Evolutionary conservation across 495 filamentous ascomycete genomes (phyloP).

Genomic region (Penicillium bovifimosum): DNA sequence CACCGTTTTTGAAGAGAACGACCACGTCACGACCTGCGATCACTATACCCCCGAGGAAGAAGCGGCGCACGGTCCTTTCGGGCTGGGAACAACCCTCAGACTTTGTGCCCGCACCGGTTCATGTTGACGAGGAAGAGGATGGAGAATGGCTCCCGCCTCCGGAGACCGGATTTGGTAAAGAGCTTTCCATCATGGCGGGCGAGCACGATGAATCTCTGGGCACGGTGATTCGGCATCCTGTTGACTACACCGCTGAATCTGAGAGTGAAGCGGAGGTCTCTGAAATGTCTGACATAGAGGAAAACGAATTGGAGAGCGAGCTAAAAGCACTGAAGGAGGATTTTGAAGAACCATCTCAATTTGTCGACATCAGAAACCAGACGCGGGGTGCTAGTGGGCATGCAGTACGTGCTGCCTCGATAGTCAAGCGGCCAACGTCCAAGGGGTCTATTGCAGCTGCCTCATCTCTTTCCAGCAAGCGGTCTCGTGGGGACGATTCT

Average conservation of each 20-base stretch:
- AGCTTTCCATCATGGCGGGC: constrained; percentile 20
- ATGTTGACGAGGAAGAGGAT: constrained; percentile 30
- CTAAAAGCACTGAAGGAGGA: constrained; percentile 41
- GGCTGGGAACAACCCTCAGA: constrained; percentile 26
- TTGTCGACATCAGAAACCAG: constrained; percentile 19
- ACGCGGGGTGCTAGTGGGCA: constrained; percentile 2
- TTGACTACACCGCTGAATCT: constrained; percentile 27
- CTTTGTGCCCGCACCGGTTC: constrained; percentile 1
- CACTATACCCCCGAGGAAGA: constrained; percentile 72
- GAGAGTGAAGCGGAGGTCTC: constrained; percentile 36
- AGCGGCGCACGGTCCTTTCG: constrained; percentile 47
- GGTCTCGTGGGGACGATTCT: constrained; percentile 18
- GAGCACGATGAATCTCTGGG: constrained; percentile 35
- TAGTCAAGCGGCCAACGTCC: constrained; percentile 20
- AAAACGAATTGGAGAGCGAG: constrained; percentile 38
- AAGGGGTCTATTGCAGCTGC: constrained; percentile 15
- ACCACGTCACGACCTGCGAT: constrained; percentile 58
- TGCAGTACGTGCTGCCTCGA: constrained; percentile 16
- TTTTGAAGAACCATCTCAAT: constrained; percentile 28
- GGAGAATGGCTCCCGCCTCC: constrained; percentile 35
- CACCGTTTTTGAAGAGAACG: constrained; percentile 55
- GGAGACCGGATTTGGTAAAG: constrained; percentile 18
- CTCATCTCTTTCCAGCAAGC: constrained; percentile 27
- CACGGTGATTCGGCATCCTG: constrained; percentile 37
- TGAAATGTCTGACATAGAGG: constrained; percentile 35